Conservation (phyloP, 2,329 filamentous ascomycete species). For the Xylaria sp. region DNA sequence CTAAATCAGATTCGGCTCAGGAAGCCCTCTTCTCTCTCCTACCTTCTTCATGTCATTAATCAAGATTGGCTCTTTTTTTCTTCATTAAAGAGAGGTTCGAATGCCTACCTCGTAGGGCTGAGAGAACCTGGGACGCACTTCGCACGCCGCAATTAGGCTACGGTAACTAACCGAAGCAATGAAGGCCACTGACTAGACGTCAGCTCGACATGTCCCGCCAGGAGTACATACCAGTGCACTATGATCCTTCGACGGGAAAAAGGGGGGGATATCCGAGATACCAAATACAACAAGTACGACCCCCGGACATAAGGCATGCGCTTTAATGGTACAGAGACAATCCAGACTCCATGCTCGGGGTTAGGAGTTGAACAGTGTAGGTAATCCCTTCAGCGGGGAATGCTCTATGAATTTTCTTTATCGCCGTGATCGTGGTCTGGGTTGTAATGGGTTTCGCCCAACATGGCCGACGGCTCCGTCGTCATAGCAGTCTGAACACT, state of each 20-base stretch:
- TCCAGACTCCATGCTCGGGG: conserved; percentile 17
- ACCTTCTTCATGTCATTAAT: background rate
- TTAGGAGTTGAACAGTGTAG: conserved; percentile 4
- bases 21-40: background rate
- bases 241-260: conserved; percentile 6
- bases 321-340: conserved; percentile 24
- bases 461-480: conserved; percentile 48
- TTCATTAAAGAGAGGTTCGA: background rate
- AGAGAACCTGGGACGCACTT: background rate
- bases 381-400: background rate
- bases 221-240: conserved; percentile 6
- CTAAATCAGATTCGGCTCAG: background rate
- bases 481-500: conserved; percentile 55
- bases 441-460: conserved; percentile 66
- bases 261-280: conserved; percentile 5
- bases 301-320: conserved; percentile 25
- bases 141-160: conserved; percentile 2
- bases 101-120: conserved; percentile 1
- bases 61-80: conserved; percentile 3
- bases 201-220: conserved; percentile 4
- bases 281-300: conserved; percentile 21
- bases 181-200: background rate
- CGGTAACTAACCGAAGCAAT: background rate
- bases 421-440: conserved; percentile 52
- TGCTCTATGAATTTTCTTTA: conserved; percentile 28